These are phyloP conservation scores for Trichoderma gracile DNA, from an alignment of 2,329 filamentous ascomycete species.

Conservation along the genomic window DNA sequence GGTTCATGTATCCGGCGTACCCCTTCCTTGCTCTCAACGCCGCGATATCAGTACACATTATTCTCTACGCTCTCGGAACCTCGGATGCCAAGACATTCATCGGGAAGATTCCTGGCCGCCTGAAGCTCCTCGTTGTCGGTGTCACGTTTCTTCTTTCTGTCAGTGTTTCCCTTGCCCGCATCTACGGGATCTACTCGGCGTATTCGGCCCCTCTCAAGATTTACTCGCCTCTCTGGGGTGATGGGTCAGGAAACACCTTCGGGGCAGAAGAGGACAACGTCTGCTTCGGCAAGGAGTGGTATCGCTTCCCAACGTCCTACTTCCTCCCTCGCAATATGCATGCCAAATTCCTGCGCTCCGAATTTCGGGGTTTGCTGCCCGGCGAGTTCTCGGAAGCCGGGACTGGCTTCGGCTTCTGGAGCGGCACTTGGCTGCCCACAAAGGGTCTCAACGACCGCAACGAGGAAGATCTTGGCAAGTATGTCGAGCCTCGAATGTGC, in stretches of 20 bases:
- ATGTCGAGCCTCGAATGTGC: slow-evolving; percentile 74
- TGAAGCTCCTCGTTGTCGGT: slow-evolving; percentile 69
- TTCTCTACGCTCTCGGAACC: slow-evolving; percentile 73
- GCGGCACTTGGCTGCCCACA: slow-evolving; percentile 81
- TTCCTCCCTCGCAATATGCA: slow-evolving; percentile 81
- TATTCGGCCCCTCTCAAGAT: slow-evolving; percentile 79
- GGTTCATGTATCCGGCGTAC: slow-evolving; percentile 98
- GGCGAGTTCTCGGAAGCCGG: slow-evolving; percentile 82
- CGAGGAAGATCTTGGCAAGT: slow-evolving; percentile 82
- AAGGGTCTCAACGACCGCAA: slow-evolving; percentile 91
- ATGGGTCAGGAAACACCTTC: slow-evolving; percentile 47
- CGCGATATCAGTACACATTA: slow-evolving; percentile 77
- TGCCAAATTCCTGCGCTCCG: slow-evolving; percentile 87
- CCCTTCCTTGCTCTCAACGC: slow-evolving; percentile 88
- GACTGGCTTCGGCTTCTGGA: slow-evolving; percentile 69
- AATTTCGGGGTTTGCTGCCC: slow-evolving; percentile 84
- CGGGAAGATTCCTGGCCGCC: slow-evolving; percentile 69
- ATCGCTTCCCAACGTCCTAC: slow-evolving; percentile 92
- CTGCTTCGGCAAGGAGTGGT: slow-evolving; percentile 97
- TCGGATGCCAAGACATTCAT: slow-evolving; percentile 65
- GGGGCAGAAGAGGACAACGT: slow-evolving; percentile 65
- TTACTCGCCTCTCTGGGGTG: slow-evolving; percentile 66
- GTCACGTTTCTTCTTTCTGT: slow-evolving; percentile 63
- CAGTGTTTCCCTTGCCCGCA: slow-evolving; percentile 68
- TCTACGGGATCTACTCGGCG: slow-evolving; percentile 73